Evolutionary conservation across 2,329 filamentous ascomycete species (phyloP).

Genomic region (Zasmidium angulare): DNA sequence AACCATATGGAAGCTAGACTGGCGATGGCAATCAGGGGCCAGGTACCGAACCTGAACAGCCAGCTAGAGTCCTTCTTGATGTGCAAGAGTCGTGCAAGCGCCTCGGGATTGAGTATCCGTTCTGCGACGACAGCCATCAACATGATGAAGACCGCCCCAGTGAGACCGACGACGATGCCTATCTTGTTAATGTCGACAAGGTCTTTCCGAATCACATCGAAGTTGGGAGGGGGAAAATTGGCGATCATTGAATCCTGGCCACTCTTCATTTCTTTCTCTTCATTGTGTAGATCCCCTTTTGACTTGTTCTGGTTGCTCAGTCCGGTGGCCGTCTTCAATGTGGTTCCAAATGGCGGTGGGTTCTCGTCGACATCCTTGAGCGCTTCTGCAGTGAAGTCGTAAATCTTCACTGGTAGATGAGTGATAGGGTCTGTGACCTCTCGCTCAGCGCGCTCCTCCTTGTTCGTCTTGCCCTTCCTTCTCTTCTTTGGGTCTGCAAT

Average conservation of each 20-base stretch:
- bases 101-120: constrained; percentile 14
- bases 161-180: constrained; percentile 43
- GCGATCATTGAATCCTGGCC: constrained; percentile 48
- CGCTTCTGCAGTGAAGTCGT: constrained; percentile 66
- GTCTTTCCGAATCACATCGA: constrained; percentile 45
- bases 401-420: constrained; percentile 66
- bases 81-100: constrained; percentile 10
- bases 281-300: constrained; percentile 43
- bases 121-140: constrained; percentile 32
- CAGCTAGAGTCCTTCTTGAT: constrained; percentile 9
- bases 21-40: constrained; percentile 20
- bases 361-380: constrained; percentile 53
- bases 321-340: constrained; percentile 46
- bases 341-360: constrained; percentile 41
- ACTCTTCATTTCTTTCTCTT: constrained; percentile 43
- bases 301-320: constrained; percentile 47
- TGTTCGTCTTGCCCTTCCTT: constrained; percentile 51
- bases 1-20: constrained; percentile 21
- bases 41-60: constrained; percentile 17
- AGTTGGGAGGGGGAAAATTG: constrained; percentile 56
- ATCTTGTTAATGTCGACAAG: constrained; percentile 47
- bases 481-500: constrained; percentile 46
- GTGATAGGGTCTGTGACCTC: constrained; percentile 73
- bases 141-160: constrained; percentile 32
- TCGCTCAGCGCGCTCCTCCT: constrained; percentile 49